Evolutionary conservation across 2,329 filamentous ascomycete genomes (phyloP).

Genomic region (Microcyclosporella mali): DNA sequence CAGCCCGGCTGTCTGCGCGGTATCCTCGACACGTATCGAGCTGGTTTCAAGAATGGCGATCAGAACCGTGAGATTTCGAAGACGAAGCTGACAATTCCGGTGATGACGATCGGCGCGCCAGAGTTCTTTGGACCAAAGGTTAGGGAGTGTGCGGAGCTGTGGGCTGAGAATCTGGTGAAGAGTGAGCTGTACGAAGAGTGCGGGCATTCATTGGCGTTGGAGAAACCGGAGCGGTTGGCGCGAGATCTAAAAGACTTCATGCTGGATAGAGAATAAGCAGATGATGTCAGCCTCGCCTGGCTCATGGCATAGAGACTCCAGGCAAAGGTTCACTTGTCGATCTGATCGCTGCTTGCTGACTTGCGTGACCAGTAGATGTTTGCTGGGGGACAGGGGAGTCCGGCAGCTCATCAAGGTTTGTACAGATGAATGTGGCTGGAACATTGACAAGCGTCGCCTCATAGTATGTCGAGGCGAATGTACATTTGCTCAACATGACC

Average conservation of each 20-base stretch:
- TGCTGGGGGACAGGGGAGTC: too few relatives aligned
- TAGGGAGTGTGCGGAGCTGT: slow-evolving; percentile 27
- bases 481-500: too few relatives aligned
- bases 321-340: too few relatives aligned
- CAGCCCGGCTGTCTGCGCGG: slow-evolving; percentile 31
- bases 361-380: too few relatives aligned
- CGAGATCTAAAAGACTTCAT: slow-evolving; percentile 25
- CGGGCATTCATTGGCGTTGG: slow-evolving; percentile 31
- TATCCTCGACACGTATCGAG: slow-evolving; percentile 32
- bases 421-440: too few relatives aligned
- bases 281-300: too few relatives aligned
- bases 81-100: slow-evolving; percentile 26
- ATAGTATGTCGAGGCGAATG: too few relatives aligned
- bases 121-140: slow-evolving; percentile 33
- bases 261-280: slow-evolving; percentile 5
- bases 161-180: slow-evolving; percentile 27
- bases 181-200: slow-evolving; percentile 33
- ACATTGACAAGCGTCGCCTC: too few relatives aligned
- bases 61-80: slow-evolving; percentile 27
- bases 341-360: too few relatives aligned
- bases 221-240: slow-evolving; percentile 31
- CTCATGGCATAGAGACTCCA: too few relatives aligned
- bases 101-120: slow-evolving; percentile 33
- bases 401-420: too few relatives aligned
- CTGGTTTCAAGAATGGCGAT: slow-evolving; percentile 31